Evolutionary conservation across 495 filamentous ascomycete genomes (phyloP).

Genomic region (Glonium stellatum): DNA sequence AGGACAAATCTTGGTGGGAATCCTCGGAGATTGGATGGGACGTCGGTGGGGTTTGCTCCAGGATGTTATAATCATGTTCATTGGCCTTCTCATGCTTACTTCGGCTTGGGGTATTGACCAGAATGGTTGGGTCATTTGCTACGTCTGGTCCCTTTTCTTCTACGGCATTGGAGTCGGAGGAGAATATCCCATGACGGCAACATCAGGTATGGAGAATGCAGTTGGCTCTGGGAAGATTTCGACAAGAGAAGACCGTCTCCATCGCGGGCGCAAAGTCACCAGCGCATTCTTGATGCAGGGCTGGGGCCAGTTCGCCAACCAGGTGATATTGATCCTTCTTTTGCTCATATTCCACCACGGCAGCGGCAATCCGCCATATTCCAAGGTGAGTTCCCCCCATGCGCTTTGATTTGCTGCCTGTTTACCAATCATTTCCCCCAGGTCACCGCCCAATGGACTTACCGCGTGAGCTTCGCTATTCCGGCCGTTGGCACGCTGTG

Average conservation of each 20-base stretch:
- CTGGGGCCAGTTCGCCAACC: conserved; percentile 92
- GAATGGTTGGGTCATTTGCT: conserved; percentile 90
- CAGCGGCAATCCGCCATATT: conserved; percentile 65
- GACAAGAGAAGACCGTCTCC: conserved; percentile 80
- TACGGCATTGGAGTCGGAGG: conserved; percentile 88
- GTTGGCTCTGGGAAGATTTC: conserved; percentile 78
- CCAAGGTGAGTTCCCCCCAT: conserved; percentile 28
- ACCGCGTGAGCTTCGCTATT: conserved; percentile 76
- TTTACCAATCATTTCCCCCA: background rate
- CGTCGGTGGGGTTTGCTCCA: conserved; percentile 89
- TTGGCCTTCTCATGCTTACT: conserved; percentile 80
- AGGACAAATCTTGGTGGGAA: conserved; percentile 55
- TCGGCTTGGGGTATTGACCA: conserved; percentile 76
- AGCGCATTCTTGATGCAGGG: conserved; percentile 94
- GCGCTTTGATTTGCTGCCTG: background rate
- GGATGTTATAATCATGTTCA: conserved; percentile 86
- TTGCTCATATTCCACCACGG: conserved; percentile 76
- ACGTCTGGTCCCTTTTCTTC: conserved; percentile 82
- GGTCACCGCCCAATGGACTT: conserved; percentile 70
- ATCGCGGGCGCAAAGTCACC: conserved; percentile 88
- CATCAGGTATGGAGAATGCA: conserved; percentile 89
- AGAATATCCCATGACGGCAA: conserved; percentile 93
- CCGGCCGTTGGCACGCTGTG: conserved; percentile 83
- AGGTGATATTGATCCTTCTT: conserved; percentile 71
- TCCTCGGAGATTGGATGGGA: conserved; percentile 57